phyloP scores from a whole-genome alignment of 2,329 filamentous ascomycete species.

The Cladophialophora carrionii region DNA sequence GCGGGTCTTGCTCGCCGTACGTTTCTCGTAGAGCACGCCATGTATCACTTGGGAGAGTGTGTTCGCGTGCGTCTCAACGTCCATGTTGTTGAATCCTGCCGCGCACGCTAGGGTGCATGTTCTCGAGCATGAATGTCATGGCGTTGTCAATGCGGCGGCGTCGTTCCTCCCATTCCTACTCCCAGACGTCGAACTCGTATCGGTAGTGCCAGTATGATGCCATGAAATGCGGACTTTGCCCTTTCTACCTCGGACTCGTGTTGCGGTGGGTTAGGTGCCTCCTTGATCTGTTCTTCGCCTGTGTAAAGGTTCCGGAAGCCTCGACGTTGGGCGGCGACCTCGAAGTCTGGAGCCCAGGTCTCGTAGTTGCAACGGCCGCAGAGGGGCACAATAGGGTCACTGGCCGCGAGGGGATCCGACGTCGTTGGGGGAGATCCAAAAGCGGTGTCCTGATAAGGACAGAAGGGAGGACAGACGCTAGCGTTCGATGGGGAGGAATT shows the following conservation, averaged over 20 bases:
- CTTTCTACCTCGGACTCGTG: not conserved
- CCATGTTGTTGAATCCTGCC: not conserved
- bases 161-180: not conserved
- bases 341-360: not conserved
- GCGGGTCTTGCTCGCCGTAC: not conserved
- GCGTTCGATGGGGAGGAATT: not conserved
- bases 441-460: not conserved
- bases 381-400: not conserved
- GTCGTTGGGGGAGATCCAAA: not conserved
- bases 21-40: not conserved
- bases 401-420: not conserved
- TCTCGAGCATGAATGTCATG: not conserved
- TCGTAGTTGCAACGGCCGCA: not conserved
- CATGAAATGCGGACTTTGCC: not conserved
- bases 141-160: not conserved
- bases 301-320: not conserved
- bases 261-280: not conserved
- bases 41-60: not conserved
- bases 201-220: not conserved
- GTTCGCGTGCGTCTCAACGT: not conserved
- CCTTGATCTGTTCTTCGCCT: not conserved
- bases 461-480: too few species aligned
- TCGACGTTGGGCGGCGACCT: not conserved
- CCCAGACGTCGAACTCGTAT: not conserved
- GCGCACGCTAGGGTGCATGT: not conserved